A percentile compares a stretch with the other conserved stretches of the same genome.
Evolutionary conservation across 2,329 filamentous ascomycete species (phyloP).

Genomic region (Aspergillus quadricinctus): DNA sequence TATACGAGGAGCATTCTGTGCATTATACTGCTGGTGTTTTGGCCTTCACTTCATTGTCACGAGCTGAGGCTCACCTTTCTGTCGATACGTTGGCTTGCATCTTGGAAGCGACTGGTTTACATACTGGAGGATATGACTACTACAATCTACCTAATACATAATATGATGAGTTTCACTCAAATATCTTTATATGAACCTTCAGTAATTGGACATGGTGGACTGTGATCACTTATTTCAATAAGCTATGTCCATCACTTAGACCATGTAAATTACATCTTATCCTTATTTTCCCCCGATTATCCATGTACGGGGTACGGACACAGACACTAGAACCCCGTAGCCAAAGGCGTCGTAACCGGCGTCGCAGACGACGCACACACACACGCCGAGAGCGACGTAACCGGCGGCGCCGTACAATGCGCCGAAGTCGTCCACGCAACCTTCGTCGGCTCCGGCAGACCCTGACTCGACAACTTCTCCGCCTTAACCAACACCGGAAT

Average conservation of each 20-base stretch:
- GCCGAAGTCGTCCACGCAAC: conserved; percentile 25
- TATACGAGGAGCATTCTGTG: conserved; percentile 13
- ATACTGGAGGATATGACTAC: conserved; percentile 23
- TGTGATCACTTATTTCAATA: too few relatives aligned
- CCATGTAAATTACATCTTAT: too few relatives aligned
- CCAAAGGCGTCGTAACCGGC: conserved; percentile 27
- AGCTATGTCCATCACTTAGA: too few relatives aligned
- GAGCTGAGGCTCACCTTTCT: conserved; percentile 21
- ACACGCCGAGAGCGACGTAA: conserved; percentile 25
- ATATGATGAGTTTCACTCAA: conserved; percentile 7
- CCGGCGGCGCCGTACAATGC: conserved; percentile 31
- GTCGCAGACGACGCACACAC: conserved; percentile 27
- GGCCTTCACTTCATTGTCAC: conserved; percentile 7
- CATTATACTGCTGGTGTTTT: conserved; percentile 9
- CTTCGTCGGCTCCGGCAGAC: conserved; percentile 12
- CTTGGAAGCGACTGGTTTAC: conserved; percentile 17
- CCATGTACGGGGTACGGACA: too few relatives aligned
- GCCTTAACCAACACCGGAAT: conserved; percentile 50
- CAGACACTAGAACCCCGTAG: conserved; percentile 12
- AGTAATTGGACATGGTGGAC: too few relatives aligned
- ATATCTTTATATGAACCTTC: too few relatives aligned
- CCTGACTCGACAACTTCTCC: conserved; percentile 19
- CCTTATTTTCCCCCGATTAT: too few relatives aligned
- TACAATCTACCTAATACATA: conserved; percentile 14
- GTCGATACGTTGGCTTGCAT: conserved; percentile 21